These are phyloP conservation scores for Metarhizium rileyi DNA, from an alignment of 2,329 filamentous ascomycete species.

Conservation along the genomic window DNA sequence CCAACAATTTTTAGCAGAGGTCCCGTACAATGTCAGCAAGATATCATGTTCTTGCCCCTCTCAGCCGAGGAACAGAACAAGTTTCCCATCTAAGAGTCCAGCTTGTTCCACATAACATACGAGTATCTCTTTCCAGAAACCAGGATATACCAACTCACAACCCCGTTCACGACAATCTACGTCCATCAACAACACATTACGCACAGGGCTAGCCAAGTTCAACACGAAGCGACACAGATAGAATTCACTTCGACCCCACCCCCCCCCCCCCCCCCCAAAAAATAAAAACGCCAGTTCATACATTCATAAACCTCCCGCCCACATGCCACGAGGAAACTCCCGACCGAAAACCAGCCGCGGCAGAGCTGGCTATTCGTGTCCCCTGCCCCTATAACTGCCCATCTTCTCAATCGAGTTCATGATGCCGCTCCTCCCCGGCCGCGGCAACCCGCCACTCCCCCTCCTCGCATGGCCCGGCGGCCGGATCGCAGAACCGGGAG, in stretches of 20 bases:
- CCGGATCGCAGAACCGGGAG: slow-evolving; percentile 42
- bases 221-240: neutral
- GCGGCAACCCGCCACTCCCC: slow-evolving; percentile 35
- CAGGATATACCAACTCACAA: too few species aligned
- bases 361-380: neutral
- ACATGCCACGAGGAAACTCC: neutral
- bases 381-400: slow-evolving; percentile 49
- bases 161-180: too few species aligned
- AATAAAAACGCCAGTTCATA: slow-evolving; percentile 3
- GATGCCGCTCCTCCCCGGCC: slow-evolving; percentile 57
- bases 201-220: too few species aligned
- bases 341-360: neutral
- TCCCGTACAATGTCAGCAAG: too few species aligned
- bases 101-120: too few species aligned
- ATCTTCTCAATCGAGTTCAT: slow-evolving; percentile 84
- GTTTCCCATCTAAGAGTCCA: too few species aligned
- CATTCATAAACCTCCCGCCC: neutral
- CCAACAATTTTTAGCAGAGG: too few species aligned
- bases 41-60: too few species aligned
- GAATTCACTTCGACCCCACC: neutral
- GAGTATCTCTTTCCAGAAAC: too few species aligned
- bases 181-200: too few species aligned
- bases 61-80: too few species aligned
- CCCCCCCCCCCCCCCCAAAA: neutral
- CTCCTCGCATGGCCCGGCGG: slow-evolving; percentile 35